Conservation (phyloP, 2,329 filamentous ascomycete species). For the Coccinonectria pachysandricola region DNA sequence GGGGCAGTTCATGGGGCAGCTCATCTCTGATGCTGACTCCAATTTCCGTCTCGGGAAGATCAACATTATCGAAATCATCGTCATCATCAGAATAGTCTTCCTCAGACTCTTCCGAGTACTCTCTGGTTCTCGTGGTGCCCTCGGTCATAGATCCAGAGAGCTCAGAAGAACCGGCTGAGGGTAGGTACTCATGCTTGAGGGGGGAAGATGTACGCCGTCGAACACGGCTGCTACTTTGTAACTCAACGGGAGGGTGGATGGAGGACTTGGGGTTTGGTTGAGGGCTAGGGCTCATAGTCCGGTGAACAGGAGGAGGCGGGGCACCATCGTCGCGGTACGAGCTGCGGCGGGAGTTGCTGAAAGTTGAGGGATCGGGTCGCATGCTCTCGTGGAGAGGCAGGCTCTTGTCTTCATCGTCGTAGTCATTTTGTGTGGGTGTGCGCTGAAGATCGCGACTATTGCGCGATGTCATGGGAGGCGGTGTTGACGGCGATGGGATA, state of each 20-base stretch:
- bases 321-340: conserved; percentile 43
- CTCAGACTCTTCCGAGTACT: background rate
- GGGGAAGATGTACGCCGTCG: conserved; percentile 80
- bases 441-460: conserved; percentile 18
- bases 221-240: conserved; percentile 31
- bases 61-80: conserved; percentile 49
- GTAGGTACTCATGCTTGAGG: conserved; percentile 92
- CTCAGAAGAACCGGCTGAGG: conserved; percentile 58
- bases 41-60: conserved; percentile 48
- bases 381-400: conserved; percentile 27
- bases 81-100: conserved; percentile 38
- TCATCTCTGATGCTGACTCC: conserved; percentile 43
- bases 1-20: conserved; percentile 3
- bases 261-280: conserved; percentile 18
- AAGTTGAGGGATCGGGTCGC: conserved; percentile 27
- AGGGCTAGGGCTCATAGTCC: conserved; percentile 27
- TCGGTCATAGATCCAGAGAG: conserved; percentile 43
- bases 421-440: conserved; percentile 27
- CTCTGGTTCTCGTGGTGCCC: conserved; percentile 34
- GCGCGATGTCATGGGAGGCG: conserved; percentile 15
- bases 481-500: conserved; percentile 13
- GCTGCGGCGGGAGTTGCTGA: conserved; percentile 21
- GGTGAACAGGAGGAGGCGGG: conserved; percentile 44
- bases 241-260: conserved; percentile 34
- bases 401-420: conserved; percentile 18